Base-by-base conservation (phyloP, 345 rosid species). In the Sisymbrium altissimum region DNA sequence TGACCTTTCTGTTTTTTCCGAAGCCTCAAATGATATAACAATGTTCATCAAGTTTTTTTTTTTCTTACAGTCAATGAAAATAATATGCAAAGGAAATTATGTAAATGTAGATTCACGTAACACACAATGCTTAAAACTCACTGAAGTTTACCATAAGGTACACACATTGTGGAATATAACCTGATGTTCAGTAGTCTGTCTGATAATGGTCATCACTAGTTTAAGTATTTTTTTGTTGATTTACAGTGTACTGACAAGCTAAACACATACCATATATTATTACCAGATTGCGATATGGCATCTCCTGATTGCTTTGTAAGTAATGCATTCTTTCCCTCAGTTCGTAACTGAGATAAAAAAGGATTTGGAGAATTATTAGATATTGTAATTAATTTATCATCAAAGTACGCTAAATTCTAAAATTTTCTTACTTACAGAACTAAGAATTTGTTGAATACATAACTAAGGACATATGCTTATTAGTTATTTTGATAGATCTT, bases 81-180 rank as follows among this genome's bases (percentile, higher is more conserved):
- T 41, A 57, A 27, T 5, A 9, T 74, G 78, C 78, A 66, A 64
- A 45, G 72, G 72, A 56, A 13, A 66, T 1, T 56, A 65, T 64
- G 10, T 0, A 3, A 23, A 43, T 44, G 57, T 74, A n/a, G 36
- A 35, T 29, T 21, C 70, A 30, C 23, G 0, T 3, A 41, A 64
- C 27, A 30, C 38, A 41, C 9, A 39, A 39, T 74, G 78, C 41
- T 18, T 18, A 10, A 49, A 18, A 38, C 56, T 38, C 36, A 9
- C 3, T 7, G 17, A 41, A 41, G 5, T 5, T 1, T 72, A 64
- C 21, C 0, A 30, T 0, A 50, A 72, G 70, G 77, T 72, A 64
- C 7, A 48, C 4, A 46, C 6, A 46, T 18, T 17, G 5, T 40
- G 0, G 14, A 57, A 57, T 53, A 18, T 53, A 23, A 9, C 32